Evolutionary conservation across 2,329 filamentous ascomycete species (phyloP).

Genomic region (Pseudomassariella vexata): DNA sequence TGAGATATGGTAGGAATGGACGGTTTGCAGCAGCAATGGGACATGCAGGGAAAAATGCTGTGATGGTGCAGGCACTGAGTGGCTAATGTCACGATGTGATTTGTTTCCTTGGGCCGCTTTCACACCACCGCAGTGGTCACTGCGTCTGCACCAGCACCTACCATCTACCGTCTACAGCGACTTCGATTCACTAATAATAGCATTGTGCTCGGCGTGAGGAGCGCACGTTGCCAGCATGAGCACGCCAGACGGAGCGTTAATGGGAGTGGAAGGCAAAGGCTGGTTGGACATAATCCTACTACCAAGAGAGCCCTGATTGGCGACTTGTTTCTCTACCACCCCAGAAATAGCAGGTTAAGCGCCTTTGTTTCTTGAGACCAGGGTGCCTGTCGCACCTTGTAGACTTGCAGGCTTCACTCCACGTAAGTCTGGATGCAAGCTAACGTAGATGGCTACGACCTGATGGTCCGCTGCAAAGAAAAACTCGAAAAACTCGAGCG

Average conservation of each 20-base stretch:
- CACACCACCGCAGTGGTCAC: constrained; percentile 8
- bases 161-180: constrained; percentile 14
- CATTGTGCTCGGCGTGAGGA: constrained; percentile 10
- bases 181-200: constrained; percentile 24
- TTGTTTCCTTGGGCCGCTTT: constrained; percentile 16
- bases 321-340: constrained; percentile 11
- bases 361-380: constrained; percentile 17
- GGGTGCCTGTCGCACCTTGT: constrained; percentile 15
- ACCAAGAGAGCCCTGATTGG: constrained; percentile 22
- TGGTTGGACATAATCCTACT: constrained; percentile 24
- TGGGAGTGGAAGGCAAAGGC: constrained; percentile 13
- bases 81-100: constrained; percentile 22
- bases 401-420: no score
- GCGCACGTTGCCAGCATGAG: constrained; percentile 7
- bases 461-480: no score
- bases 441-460: no score
- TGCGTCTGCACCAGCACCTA: constrained; percentile 12
- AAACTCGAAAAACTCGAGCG: no score
- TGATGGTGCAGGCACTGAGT: constrained; percentile 15
- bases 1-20: constrained; percentile 12
- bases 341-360: constrained; percentile 24
- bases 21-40: constrained; percentile 13
- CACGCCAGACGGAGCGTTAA: constrained; percentile 12
- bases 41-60: constrained; percentile 20
- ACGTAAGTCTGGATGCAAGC: no score